Conservation (phyloP, 1,284 basidiomycete species). For the Cutaneotrichosporon cyanovorans region DNA sequence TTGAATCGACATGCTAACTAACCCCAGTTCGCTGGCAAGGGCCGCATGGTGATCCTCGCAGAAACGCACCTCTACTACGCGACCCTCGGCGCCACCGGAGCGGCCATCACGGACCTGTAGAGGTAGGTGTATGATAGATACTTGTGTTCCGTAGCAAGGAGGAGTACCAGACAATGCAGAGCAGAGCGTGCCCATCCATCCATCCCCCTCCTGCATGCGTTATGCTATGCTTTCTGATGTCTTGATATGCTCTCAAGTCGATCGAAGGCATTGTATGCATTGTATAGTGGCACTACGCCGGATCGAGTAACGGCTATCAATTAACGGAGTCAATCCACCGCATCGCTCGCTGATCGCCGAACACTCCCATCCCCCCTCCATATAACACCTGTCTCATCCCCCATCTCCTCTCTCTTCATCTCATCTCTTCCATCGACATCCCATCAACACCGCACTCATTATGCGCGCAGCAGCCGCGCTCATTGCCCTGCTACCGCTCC, state of each 20-base stretch:
- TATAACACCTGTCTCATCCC: too few relatives aligned
- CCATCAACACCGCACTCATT: not conserved
- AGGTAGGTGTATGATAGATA: not conserved
- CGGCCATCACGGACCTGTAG: conserved; percentile 24
- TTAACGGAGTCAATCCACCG: too few relatives aligned
- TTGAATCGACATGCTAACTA: too few relatives aligned
- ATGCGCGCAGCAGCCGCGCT: conserved; percentile 40
- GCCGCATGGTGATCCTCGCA: conserved; percentile 59
- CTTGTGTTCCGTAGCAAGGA: not conserved
- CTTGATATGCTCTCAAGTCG: too few relatives aligned
- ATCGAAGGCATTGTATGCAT: too few relatives aligned
- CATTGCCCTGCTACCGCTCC: conserved; percentile 39
- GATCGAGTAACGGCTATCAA: too few relatives aligned
- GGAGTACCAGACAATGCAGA: not conserved
- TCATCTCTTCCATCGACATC: not conserved
- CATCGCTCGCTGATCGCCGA: not conserved
- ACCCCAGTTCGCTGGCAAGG: conserved; percentile 58
- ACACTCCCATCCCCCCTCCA: not conserved
- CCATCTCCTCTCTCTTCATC: not conserved
- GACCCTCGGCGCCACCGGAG: conserved; percentile 49
- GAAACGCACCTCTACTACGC: conserved; percentile 62
- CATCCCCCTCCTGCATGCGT: too few relatives aligned
- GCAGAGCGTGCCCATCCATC: too few relatives aligned
- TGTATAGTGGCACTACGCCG: too few relatives aligned
- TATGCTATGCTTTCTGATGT: too few relatives aligned